These are phyloP conservation scores for Lasiosphaeriaceae sp. DNA, from an alignment of 495 filamentous ascomycete genomes.

Conservation along the genomic window DNA sequence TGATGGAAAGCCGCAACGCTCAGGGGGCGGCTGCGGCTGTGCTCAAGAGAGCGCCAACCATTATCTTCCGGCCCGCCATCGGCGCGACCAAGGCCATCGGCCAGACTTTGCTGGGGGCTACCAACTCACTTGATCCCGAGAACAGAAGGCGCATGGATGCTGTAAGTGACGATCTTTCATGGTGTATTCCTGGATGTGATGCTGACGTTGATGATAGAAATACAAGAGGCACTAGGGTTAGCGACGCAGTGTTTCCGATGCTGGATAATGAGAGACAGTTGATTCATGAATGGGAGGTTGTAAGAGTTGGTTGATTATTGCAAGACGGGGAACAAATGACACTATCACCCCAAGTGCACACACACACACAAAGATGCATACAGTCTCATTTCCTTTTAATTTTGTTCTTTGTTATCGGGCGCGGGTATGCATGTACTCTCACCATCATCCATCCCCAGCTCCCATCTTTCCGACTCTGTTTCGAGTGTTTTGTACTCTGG, in stretches of 20 bases:
- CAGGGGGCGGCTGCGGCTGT: constrained; percentile 79
- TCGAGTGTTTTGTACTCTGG: too few species aligned
- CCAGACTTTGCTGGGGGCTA: constrained; percentile 86
- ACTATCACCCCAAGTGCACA: too few species aligned
- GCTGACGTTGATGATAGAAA: constrained; percentile 16
- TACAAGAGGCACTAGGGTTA: constrained; percentile 18
- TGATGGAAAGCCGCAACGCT: constrained; percentile 80
- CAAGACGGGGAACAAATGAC: neutral
- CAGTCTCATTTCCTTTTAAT: too few species aligned
- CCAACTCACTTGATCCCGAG: constrained; percentile 82
- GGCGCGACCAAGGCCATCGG: constrained; percentile 87
- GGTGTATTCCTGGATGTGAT: neutral
- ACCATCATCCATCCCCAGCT: too few species aligned
- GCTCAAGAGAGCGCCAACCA: constrained; percentile 76
- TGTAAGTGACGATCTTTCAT: constrained; percentile 50
- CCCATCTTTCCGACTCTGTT: too few species aligned
- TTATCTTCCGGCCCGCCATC: constrained; percentile 85
- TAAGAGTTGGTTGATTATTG: neutral
- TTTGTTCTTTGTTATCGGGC: too few species aligned
- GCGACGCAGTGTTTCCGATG: too few species aligned
- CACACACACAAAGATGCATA: too few species aligned
- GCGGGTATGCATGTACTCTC: too few species aligned
- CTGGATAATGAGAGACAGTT: too few species aligned
- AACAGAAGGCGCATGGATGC: constrained; percentile 83
- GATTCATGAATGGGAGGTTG: neutral